A percentile compares a stretch with the other conserved stretches of the same genome.
phyloP scores from a whole-genome alignment of 352 stramenopile genomes.

The Elongisporangium prolatum region DNA sequence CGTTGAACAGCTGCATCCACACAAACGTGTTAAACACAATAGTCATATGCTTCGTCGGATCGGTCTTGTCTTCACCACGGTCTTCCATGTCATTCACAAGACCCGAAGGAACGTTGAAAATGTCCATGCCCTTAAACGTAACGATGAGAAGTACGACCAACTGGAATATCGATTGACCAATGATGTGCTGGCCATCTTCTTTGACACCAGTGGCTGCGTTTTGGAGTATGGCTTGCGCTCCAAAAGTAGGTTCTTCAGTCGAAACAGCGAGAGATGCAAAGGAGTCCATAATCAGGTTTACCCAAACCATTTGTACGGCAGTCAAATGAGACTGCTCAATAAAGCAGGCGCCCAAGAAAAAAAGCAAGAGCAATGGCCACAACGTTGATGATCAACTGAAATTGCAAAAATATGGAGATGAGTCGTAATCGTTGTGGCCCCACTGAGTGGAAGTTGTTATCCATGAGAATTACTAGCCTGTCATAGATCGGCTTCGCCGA shows the following conservation, averaged over 20 bases:
- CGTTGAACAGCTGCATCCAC: slow-evolving; percentile 92
- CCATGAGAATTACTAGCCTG: too few relatives aligned
- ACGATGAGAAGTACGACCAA: slow-evolving; percentile 80
- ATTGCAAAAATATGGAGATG: slow-evolving; percentile 97
- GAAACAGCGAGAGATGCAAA: slow-evolving; percentile 93
- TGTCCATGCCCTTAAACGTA: slow-evolving; percentile 64
- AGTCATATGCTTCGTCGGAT: slow-evolving; percentile 90
- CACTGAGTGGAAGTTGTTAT: slow-evolving; percentile 96
- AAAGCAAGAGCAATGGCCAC: slow-evolving; percentile 90
- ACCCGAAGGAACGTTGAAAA: slow-evolving; percentile 44
- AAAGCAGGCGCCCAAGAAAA: slow-evolving; percentile 78
- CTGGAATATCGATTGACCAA: slow-evolving; percentile 91
- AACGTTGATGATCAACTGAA: slow-evolving; percentile 95
- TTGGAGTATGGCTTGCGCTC: slow-evolving; percentile 89
- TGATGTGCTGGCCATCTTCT: slow-evolving; percentile 93
- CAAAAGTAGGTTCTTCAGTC: slow-evolving; percentile 92
- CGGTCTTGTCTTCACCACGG: slow-evolving; percentile 25
- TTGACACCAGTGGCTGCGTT: slow-evolving; percentile 88
- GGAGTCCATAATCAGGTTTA: slow-evolving; percentile 98
- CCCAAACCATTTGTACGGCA: slow-evolving; percentile 96
- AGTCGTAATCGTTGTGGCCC: slow-evolving; percentile 96
- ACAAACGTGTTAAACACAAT: slow-evolving; percentile 98
- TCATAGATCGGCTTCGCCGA: too few relatives aligned
- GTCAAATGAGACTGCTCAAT: slow-evolving; percentile 78
- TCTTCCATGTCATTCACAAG: slow-evolving; percentile 33